These are phyloP conservation scores for Helicocarpus griseus DNA, from an alignment of 2,329 filamentous ascomycete species.

Conservation along the genomic window DNA sequence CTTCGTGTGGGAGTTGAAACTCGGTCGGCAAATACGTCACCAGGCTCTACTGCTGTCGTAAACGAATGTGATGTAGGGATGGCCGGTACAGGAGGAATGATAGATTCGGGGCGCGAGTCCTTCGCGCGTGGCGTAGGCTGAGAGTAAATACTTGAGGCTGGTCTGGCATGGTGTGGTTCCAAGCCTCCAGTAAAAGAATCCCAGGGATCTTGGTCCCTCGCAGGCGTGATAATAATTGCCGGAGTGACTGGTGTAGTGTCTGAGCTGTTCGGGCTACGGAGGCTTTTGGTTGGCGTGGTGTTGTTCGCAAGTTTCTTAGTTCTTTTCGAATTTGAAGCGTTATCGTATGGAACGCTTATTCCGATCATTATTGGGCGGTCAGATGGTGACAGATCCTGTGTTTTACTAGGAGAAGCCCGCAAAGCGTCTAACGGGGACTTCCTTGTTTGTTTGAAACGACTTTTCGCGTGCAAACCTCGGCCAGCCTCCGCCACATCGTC, in stretches of 20 bases:
- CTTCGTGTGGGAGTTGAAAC: slow-evolving; percentile 16
- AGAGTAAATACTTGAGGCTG: slow-evolving; percentile 37
- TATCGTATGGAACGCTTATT: slow-evolving; percentile 29
- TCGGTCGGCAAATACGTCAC: slow-evolving; percentile 11
- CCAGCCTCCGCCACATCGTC: slow-evolving; percentile 9
- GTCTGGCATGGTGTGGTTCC: slow-evolving; percentile 20
- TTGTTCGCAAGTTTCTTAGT: slow-evolving; percentile 16
- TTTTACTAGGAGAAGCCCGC: slow-evolving; percentile 17
- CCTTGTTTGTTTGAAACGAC: slow-evolving; percentile 4
- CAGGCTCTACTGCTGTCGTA: slow-evolving; percentile 10
- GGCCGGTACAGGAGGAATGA: slow-evolving; percentile 31
- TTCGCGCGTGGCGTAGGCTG: slow-evolving; percentile 26
- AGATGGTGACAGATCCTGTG: slow-evolving; percentile 33
- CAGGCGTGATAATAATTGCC: slow-evolving; percentile 38
- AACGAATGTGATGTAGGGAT: slow-evolving; percentile 26
- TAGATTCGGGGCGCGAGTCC: slow-evolving; percentile 8
- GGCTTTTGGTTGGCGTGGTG: slow-evolving; percentile 7
- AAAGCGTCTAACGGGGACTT: slow-evolving; percentile 4
- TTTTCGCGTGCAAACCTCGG: slow-evolving; percentile 7
- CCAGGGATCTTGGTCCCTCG: slow-evolving; percentile 31
- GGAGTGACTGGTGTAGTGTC: slow-evolving; percentile 33
- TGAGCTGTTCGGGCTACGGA: slow-evolving; percentile 18
- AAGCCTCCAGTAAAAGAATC: slow-evolving; percentile 16
- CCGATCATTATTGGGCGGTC: slow-evolving; percentile 39
- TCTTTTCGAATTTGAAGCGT: slow-evolving; percentile 2